Evolutionary conservation across 352 stramenopile species (phyloP).

Genomic region (Globisporangium emineosum): DNA sequence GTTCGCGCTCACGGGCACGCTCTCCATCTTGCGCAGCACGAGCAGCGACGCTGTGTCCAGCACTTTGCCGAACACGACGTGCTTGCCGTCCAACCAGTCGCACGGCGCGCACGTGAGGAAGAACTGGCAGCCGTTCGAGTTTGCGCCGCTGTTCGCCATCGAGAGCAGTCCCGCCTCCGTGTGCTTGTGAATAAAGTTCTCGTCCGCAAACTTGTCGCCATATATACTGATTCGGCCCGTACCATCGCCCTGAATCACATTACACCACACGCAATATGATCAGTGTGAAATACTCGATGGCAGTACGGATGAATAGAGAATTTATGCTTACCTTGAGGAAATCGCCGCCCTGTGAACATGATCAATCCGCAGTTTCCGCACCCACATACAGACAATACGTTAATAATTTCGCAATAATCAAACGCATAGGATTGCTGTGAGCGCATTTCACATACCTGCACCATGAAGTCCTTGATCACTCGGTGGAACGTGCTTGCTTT

Average conservation of each 20-base stretch:
- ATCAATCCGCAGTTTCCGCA: background rate
- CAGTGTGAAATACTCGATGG: background rate
- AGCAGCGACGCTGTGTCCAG: slow-evolving; percentile 84
- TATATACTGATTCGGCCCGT: slow-evolving; percentile 86
- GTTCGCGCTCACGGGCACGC: slow-evolving; percentile 75
- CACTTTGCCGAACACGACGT: slow-evolving; percentile 96
- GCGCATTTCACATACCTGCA: slow-evolving; percentile 32
- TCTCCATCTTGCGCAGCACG: slow-evolving; percentile 90
- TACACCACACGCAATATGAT: background rate
- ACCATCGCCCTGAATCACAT: slow-evolving; percentile 55
- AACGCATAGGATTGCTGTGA: too few species aligned
- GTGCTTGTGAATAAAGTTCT: slow-evolving; percentile 85
- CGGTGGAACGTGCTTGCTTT: slow-evolving; percentile 87
- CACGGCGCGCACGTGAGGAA: slow-evolving; percentile 93
- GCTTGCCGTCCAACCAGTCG: slow-evolving; percentile 95
- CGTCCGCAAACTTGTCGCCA: slow-evolving; percentile 84
- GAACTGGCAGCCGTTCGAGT: slow-evolving; percentile 95
- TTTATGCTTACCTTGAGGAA: slow-evolving; percentile 76
- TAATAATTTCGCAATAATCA: background rate
- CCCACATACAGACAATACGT: background rate
- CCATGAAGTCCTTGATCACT: slow-evolving; percentile 92
- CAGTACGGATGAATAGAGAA: background rate
- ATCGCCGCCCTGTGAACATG: slow-evolving; percentile 52
- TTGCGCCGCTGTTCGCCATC: slow-evolving; percentile 94
- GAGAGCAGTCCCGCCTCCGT: slow-evolving; percentile 72